Percentiles rank a stretch among this genome's conserved stretches.
Conservation (phyloP, 1,284 basidiomycete species). For the Irpex sp. region DNA sequence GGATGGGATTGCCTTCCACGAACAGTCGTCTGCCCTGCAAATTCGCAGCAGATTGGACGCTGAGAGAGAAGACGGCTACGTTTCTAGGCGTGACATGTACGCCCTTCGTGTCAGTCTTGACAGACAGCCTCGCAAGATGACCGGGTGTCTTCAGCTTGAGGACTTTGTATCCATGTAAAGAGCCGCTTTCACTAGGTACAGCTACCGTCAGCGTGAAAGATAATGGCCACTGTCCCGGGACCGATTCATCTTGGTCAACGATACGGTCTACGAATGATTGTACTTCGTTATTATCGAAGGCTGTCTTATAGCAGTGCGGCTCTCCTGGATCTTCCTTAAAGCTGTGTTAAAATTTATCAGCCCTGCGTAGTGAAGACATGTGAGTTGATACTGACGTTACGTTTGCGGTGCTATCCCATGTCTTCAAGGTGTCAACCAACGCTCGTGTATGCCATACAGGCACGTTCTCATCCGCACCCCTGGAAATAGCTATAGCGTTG, state of each 20-base stretch:
- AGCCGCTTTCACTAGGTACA: slow-evolving; percentile 57
- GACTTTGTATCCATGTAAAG: slow-evolving; percentile 62
- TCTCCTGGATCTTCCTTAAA: slow-evolving; percentile 58
- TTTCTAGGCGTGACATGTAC: slow-evolving; percentile 35
- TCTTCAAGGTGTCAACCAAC: slow-evolving; percentile 47
- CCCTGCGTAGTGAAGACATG: background rate
- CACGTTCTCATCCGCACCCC: slow-evolving; percentile 72
- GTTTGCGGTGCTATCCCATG: slow-evolving; percentile 48
- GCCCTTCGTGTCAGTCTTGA: slow-evolving; percentile 16
- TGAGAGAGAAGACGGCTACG: slow-evolving; percentile 35
- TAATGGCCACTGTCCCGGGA: background rate
- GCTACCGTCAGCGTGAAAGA: slow-evolving; percentile 60
- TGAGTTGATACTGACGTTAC: slow-evolving; percentile 39
- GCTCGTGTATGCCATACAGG: slow-evolving; percentile 77
- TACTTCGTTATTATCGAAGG: slow-evolving; percentile 53
- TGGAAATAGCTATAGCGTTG: slow-evolving; percentile 21
- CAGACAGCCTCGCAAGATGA: slow-evolving; percentile 32
- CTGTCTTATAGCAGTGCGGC: slow-evolving; percentile 64
- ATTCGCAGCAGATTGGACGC: slow-evolving; percentile 1
- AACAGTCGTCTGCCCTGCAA: slow-evolving; percentile 1
- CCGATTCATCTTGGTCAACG: background rate
- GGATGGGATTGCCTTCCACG: slow-evolving; percentile 9
- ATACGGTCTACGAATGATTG: slow-evolving; percentile 40
- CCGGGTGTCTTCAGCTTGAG: slow-evolving; percentile 51
- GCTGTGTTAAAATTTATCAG: slow-evolving; percentile 28